Evolutionary conservation across 352 stramenopile species (phyloP), one percentile per base, ranked within the genome.

Genomic region (Phytopythium oedochilum): DNA sequence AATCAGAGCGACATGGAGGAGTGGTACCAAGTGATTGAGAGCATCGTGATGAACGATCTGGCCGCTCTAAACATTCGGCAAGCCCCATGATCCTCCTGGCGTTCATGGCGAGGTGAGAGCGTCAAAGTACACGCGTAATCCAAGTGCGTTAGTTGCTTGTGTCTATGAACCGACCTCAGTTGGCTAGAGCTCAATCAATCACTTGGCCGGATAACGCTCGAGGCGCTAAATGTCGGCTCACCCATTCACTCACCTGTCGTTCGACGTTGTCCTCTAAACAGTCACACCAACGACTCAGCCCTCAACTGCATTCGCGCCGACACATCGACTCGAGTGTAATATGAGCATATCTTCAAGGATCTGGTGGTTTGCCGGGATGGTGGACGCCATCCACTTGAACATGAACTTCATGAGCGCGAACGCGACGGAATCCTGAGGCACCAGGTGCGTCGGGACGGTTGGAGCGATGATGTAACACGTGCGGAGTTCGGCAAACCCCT

Each of bases 381-480:
- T 36, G 22, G 47, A 5, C 25, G 55, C 47, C 47, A 61, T 61
- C n/a, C 55, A 61, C 39, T 61, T 55, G 28, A 61, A 39, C 28
- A 61, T 47, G 39, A 61, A 61, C 28, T 61, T 39, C 47, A 47
- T 40, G n/a, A 61, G 46, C 20, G n/a, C 46, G 42, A 53, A 53
- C 5, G 18, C 18, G 11, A 28, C 32, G 7, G 31, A 53, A 4
- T 28, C 18, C 3, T 26, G 31, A 4, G 46, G 31, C 3, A 53
- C n/a, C 20, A 38, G 31, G 2, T 40, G 26, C 15, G 46, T 53
- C 32, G 46, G 46, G 9, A 53, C 46, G 7, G 11, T 25, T 18
- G 46, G 46, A 15, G 28, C 28, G 4, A 53, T 53, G 12, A 53
- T 39, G 28, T 53, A 53, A n/a, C 46, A 53, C 28, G 46, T 53